phyloP scores from a whole-genome alignment of 169 alveolate genomes.

The Plasmodium fragile region DNA sequence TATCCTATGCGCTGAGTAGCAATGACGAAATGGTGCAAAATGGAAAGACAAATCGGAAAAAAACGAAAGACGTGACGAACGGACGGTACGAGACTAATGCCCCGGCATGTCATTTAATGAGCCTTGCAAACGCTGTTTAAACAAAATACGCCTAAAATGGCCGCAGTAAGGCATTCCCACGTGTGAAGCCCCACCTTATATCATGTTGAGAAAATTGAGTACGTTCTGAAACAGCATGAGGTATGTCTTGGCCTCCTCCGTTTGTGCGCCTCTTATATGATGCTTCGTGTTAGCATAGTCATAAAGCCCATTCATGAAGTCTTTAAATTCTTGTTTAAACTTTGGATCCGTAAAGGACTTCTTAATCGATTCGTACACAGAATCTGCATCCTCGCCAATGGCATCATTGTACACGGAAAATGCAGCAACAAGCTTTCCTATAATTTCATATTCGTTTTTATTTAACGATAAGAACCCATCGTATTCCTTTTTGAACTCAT shows the following conservation, averaged over 20 bases:
- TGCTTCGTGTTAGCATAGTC: background rate
- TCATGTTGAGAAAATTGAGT: background rate
- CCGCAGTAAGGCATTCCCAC: background rate
- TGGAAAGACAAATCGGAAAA: background rate
- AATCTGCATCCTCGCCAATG: background rate
- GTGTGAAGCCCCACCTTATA: background rate
- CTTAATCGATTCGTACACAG: constrained; percentile 24
- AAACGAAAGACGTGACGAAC: background rate
- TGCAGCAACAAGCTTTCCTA: constrained; percentile 4
- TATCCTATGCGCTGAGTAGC: background rate
- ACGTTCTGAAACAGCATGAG: constrained; percentile 11
- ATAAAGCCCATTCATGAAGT: constrained; percentile 6
- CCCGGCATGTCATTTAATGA: background rate
- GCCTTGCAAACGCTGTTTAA: background rate
- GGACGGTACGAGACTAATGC: background rate
- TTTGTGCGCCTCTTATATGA: background rate
- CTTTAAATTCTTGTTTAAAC: background rate
- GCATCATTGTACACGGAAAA: background rate
- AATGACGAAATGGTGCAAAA: background rate
- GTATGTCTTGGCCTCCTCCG: background rate
- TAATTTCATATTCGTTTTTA: constrained; percentile 31
- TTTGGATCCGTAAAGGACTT: constrained; percentile 8
- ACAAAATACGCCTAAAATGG: background rate
- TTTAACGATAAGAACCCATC: constrained; percentile 1
- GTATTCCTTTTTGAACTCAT: constrained; percentile 20